phyloP scores from a whole-genome alignment of 495 filamentous ascomycete genomes.

The Talaromyces trachyspermus region DNA sequence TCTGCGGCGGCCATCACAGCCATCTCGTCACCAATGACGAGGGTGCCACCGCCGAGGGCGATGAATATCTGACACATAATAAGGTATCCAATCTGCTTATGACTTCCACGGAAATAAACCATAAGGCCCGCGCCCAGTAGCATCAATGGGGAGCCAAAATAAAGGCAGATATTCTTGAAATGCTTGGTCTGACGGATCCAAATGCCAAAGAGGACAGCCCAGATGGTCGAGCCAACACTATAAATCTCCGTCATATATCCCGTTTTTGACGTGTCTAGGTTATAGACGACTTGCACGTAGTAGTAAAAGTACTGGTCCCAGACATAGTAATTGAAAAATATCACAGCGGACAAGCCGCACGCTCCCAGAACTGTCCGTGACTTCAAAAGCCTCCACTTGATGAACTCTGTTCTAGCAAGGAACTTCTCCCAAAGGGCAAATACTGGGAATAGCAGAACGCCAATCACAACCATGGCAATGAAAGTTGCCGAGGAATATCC shows the following conservation, averaged over 20 bases:
- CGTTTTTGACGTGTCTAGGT: constrained; percentile 46
- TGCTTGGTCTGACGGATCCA: constrained; percentile 47
- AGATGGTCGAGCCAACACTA: constrained; percentile 41
- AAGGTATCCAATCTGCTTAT: constrained; percentile 53
- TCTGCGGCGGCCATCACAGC: constrained; percentile 57
- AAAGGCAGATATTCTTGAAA: constrained; percentile 44
- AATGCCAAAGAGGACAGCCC: constrained; percentile 41
- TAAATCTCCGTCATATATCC: constrained; percentile 48
- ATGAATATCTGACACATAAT: constrained; percentile 73
- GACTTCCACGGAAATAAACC: constrained; percentile 57
- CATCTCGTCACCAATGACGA: constrained; percentile 60
- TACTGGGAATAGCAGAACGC: constrained; percentile 37
- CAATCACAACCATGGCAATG: constrained; percentile 51
- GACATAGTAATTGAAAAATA: constrained; percentile 43
- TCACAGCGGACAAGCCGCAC: constrained; percentile 40
- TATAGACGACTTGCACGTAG: constrained; percentile 62
- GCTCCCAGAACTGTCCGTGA: constrained; percentile 60
- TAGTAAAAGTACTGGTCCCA: constrained; percentile 56
- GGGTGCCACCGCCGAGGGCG: constrained; percentile 52
- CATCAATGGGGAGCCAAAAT: constrained; percentile 53
- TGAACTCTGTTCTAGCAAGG: constrained; percentile 47
- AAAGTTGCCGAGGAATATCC: constrained; percentile 45
- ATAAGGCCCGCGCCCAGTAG: constrained; percentile 53
- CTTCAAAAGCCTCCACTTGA: constrained; percentile 48
- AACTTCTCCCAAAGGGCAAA: constrained; percentile 52